These are phyloP conservation scores for Dryadomyces quercus-mongolicae DNA, from an alignment of 2,329 filamentous ascomycete species.

Conservation along the genomic window DNA sequence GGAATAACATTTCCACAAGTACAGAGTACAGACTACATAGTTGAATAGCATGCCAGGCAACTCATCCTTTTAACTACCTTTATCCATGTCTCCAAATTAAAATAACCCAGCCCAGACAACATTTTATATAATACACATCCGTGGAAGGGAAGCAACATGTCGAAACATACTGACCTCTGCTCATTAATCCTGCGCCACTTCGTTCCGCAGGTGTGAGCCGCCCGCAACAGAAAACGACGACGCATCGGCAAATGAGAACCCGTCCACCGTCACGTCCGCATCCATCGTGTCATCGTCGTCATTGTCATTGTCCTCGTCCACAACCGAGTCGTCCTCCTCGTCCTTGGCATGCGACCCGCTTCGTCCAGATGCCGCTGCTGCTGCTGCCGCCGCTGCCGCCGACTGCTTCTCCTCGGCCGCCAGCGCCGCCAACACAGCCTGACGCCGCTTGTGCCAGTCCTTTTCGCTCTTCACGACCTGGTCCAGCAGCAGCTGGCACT, in stretches of 20 bases:
- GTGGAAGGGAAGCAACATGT: not conserved
- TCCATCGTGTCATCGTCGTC: conserved; percentile 9
- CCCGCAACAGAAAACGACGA: conserved; percentile 6
- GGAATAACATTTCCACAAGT: too few species aligned
- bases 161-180: not conserved
- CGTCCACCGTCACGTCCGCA: conserved; percentile 9
- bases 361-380: conserved; percentile 14
- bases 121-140: not conserved
- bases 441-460: conserved; percentile 48
- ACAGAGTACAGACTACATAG: too few species aligned
- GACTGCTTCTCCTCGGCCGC: conserved; percentile 23
- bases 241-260: conserved; percentile 10
- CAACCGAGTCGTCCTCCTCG: conserved; percentile 3
- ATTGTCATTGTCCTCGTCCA: conserved; percentile 6
- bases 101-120: not conserved
- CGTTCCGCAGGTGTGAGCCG: conserved; percentile 9
- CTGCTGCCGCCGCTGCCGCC: conserved; percentile 18
- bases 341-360: not conserved
- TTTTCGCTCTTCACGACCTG: conserved; percentile 57
- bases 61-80: not conserved
- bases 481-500: conserved; percentile 69
- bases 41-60: too few species aligned
- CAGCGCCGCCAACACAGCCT: conserved; percentile 38
- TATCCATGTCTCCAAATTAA: not conserved
- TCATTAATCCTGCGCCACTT: not conserved